Base-by-base conservation (phyloP, 805 yeast genomes). In the Ogataea paraovalis region DNA sequence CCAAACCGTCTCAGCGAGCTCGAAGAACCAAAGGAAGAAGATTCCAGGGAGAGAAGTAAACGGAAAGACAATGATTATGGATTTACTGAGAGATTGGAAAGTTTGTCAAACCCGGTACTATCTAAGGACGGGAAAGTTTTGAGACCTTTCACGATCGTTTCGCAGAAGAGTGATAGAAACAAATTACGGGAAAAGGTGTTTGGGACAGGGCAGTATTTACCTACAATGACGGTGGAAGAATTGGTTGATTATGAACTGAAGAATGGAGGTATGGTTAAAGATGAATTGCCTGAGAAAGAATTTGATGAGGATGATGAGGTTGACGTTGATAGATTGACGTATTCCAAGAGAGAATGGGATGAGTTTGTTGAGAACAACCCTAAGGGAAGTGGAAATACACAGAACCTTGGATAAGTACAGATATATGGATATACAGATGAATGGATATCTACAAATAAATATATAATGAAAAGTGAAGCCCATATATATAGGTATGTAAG, bases 211-310 rank as follows among this genome's bases (percentile, higher is more conserved):
- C 97, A 94, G 66, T 81, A 76, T 22, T 73, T 92, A 25, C 99
- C 99, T 2, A 88, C 97, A 0, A 88, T 94, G 94, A 73, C 96
- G 0, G 90, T 94, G 0, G 99, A 94, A 54, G 97, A 94, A 57
- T 83, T 86, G 51, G 71, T 94, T 44, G 96, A 90, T 42, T 81
- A 88, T 56, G 99, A 94, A 62, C 71, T 87, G 52, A 82, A 82
- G 18, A 82, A 86, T 57, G 97, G 97, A 2, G 91, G 92, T 47
- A 85, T 91, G 74, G 72, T 79, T 36, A 70, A 63, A 61, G 82
- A 65, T 60, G 63, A 68, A 49, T 63, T 68, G 46, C 56, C 69
- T 44, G 62, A 71, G 55, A 73, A 72, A 4, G 77, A 75, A 37
- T 71, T 68, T 19, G 82, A 80, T 46, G 89, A 84, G 47, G 89